Conservation (phyloP, 176 grass and related monocot species). For the Hordeum marinum region DNA sequence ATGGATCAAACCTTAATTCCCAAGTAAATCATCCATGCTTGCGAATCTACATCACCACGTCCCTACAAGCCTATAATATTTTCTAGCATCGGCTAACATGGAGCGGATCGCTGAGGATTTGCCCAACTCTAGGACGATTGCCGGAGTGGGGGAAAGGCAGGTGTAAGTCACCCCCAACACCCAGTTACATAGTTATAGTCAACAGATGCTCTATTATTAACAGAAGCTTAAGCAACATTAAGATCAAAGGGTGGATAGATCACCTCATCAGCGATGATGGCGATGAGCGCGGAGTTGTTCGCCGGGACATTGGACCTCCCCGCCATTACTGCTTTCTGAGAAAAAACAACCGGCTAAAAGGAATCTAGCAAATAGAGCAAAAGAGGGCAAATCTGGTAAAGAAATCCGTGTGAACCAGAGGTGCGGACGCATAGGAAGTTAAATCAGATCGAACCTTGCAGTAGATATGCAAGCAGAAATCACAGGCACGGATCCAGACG, state of each 20-base stretch:
- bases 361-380: neutral
- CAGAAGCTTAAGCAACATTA: neutral
- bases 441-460: neutral
- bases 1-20: neutral
- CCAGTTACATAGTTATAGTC: neutral
- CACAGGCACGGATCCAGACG: neutral
- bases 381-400: neutral
- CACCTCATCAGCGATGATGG: constrained; percentile 72
- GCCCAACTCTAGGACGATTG: neutral
- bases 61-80: neutral
- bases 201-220: neutral
- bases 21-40: neutral
- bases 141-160: neutral
- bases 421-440: neutral
- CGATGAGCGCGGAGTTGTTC: constrained; percentile 61
- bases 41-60: neutral
- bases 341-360: neutral
- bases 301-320: constrained; percentile 42
- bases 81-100: neutral
- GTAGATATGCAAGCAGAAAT: neutral
- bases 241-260: neutral
- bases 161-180: neutral
- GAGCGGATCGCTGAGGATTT: neutral
- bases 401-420: neutral
- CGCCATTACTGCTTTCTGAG: constrained; percentile 26